Base-by-base conservation (phyloP, 2,329 filamentous ascomycete genomes). In the Helicocarpus griseus region DNA sequence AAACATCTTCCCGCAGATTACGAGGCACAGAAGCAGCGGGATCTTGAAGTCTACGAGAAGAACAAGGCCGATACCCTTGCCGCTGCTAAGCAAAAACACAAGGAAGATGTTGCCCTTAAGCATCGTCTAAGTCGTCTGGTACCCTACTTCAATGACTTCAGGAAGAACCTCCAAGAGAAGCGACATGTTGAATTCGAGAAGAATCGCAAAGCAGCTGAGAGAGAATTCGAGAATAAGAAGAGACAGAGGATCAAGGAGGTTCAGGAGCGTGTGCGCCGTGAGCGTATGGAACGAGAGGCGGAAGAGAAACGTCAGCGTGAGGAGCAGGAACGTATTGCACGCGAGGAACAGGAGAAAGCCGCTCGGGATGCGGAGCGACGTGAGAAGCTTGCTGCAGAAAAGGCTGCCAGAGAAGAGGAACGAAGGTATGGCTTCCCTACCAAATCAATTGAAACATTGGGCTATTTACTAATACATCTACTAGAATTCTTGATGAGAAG, bases 121-220 rank as follows among this genome's bases (percentile, higher is more conserved):
- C 86, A 95, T 71, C 87, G 93, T 66, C 82, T 98, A 48, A 85
- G 80, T 64, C 83, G 90, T 56, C 79, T 98, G 50, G 85, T 97
- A 57, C 80, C 84, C n/a, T 71, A 78, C 50, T 98, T 95, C 73
- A 89, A 93, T 68, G 73, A 75, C 8, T 97, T 95, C 80, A 83
- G 87, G 64, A 77, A 84, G 58, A 83, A 84, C 45, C 82, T 98
- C 50, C 87, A 87, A 56, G 85, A 93, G 69, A 85, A 89, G 65
- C 87, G 91, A 61, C 88, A 89, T 65, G 87, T 95, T 61, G 89
- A 97, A 71, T 98, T 97, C 61, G 93, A 97, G 78, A 91, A 87
- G 76, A 87, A 90, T 58, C 87, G 87, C 65, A 89, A 86, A 69
- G 85, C 88, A 63, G 93, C 93, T 29, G 89, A 97, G 77, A 83